phyloP scores from a whole-genome alignment of 306 rosid genomes.

The Lupinus albus region DNA sequence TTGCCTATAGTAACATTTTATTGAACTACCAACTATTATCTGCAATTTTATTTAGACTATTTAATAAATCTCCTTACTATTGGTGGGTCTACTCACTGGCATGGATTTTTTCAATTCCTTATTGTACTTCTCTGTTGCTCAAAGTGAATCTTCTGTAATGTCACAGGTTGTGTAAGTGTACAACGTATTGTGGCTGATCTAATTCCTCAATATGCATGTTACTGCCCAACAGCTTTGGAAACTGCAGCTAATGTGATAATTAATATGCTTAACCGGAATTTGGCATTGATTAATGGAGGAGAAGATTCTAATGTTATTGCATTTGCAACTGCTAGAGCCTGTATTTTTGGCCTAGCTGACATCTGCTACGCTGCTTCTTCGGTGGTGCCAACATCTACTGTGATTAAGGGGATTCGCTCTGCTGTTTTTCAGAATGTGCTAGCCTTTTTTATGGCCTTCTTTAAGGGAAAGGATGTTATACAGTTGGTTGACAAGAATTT shows the following conservation, averaged over 20 bases:
- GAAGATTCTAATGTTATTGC: slow-evolving; percentile 72
- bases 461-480: slow-evolving; percentile 73
- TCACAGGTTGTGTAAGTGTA: slow-evolving; percentile 79
- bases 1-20: neutral
- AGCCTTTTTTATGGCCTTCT: slow-evolving; percentile 58
- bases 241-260: slow-evolving; percentile 78
- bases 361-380: slow-evolving; percentile 69
- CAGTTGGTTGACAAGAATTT: slow-evolving; percentile 59
- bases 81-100: neutral
- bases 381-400: slow-evolving; percentile 70
- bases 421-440: slow-evolving; percentile 79
- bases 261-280: slow-evolving; percentile 75
- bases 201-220: slow-evolving; percentile 84
- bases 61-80: neutral
- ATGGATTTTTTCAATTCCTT: neutral
- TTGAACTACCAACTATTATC: neutral
- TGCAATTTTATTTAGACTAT: neutral
- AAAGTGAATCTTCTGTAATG: slow-evolving; percentile 28
- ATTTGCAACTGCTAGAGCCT: slow-evolving; percentile 74
- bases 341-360: slow-evolving; percentile 74
- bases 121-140: slow-evolving; percentile 43
- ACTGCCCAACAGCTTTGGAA: slow-evolving; percentile 87
- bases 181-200: slow-evolving; percentile 85
- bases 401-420: slow-evolving; percentile 73
- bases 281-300: slow-evolving; percentile 60